Evolutionary conservation across 345 rosid species (phyloP), one percentile per base, ranked within the genome.

Genomic region (Sonneratia alba): DNA sequence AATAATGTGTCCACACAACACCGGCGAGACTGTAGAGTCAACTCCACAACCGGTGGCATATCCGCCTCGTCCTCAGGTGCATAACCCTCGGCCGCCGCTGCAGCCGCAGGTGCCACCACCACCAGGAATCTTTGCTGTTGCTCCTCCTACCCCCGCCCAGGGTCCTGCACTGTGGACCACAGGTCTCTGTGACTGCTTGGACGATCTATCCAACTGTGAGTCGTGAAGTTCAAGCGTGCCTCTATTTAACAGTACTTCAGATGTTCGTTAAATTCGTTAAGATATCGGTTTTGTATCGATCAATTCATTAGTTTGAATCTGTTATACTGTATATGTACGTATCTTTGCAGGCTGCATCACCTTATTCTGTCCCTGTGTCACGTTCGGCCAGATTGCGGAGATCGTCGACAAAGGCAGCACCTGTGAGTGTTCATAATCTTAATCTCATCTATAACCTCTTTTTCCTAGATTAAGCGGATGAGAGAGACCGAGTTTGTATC

Each of bases 121-220:
- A 32, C 69, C 13, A 47, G 51, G 51, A 47, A 42, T 42, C 45
- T 4, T 42, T 3, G 45, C 2, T 4, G 45, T 42, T 42, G 45
- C 45, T 42, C 45, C 45, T 42, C 45, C 45, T 4, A 42, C 37
- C 13, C 12, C 53, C 1, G 45, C 24, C 18, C 37, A 43, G 1
- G 66, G 43, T 14, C 45, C 45, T 42, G 7, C 3, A 5, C 45
- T 4, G 45, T 48, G 81, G 79, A 71, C 79, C 42, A 56, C 70
- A 1, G 74, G 69, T 61, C 71, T 75, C 21, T 79, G 59, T 47
- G 73, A 48, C 36, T 42, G 57, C 22, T 37, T 49, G 12, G 71
- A 76, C 0, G 83, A 80, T 70, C 48, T 7, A 27, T 61, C 72
- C 24, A 71, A 70, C 49, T 79, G 79, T 61, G 40, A 49, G 49